phyloP scores from a whole-genome alignment of 1,139 yeast genomes.

The Yamadazyma songkhlaensis region DNA sequence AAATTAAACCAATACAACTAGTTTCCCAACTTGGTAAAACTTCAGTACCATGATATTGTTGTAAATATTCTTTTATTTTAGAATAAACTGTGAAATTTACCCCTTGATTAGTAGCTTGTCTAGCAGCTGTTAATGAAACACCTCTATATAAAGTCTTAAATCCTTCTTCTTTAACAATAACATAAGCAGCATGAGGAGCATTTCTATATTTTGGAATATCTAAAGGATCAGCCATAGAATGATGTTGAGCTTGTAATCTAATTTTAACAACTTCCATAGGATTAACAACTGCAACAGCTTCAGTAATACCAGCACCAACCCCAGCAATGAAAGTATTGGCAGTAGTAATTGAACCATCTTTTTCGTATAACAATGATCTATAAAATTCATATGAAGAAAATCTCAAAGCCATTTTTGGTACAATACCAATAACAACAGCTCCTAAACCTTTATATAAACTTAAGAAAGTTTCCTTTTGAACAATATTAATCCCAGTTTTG shows the following conservation, averaged over 20 bases:
- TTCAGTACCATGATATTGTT: slow-evolving; percentile 60
- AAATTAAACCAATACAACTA: slow-evolving; percentile 81
- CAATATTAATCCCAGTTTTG: slow-evolving; percentile 76
- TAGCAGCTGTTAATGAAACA: slow-evolving; percentile 91
- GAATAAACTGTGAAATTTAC: slow-evolving; percentile 96
- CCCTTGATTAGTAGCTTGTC: slow-evolving; percentile 98
- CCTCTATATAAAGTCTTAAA: slow-evolving; percentile 87
- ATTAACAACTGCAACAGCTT: slow-evolving; percentile 90
- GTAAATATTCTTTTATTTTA: slow-evolving; percentile 70
- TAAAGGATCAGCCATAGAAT: slow-evolving; percentile 80
- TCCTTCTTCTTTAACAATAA: slow-evolving; percentile 90
- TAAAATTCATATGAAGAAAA: slow-evolving; percentile 92
- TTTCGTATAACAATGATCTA: slow-evolving; percentile 64
- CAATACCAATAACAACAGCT: slow-evolving; percentile 95
- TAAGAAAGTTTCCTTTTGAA: slow-evolving; percentile 74
- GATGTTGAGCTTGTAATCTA: slow-evolving; percentile 93
- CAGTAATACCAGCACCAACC: slow-evolving; percentile 96
- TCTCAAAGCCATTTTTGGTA: slow-evolving; percentile 97
- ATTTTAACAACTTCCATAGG: slow-evolving; percentile 98
- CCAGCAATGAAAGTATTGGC: slow-evolving; percentile 84
- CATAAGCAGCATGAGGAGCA: slow-evolving; percentile 87
- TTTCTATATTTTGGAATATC: slow-evolving; percentile 83
- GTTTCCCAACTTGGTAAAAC: slow-evolving; percentile 92
- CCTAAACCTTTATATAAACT: slow-evolving; percentile 95
- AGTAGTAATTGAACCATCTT: slow-evolving; percentile 68